A percentile compares a stretch with the other conserved stretches of the same genome.
phyloP scores from a whole-genome alignment of 306 rosid genomes.

The Potentilla sterilis region DNA sequence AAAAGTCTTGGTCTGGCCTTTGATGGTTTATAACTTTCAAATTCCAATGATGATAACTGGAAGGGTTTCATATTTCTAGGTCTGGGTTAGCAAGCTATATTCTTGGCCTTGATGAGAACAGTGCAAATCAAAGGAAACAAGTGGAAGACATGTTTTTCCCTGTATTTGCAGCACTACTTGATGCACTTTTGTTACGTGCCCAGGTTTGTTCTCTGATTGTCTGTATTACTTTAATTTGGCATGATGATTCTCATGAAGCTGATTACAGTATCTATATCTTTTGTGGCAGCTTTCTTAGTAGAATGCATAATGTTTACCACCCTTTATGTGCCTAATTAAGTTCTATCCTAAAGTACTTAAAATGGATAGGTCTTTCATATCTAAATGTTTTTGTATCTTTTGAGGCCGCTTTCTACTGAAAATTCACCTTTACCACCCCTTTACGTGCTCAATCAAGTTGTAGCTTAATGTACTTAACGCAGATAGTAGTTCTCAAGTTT shows the following conservation, averaged over 20 bases:
- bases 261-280: not conserved
- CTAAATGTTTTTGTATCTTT: not conserved
- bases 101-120: slow-evolving; percentile 73
- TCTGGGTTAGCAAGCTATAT: slow-evolving; percentile 79
- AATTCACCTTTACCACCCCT: not conserved
- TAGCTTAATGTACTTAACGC: not conserved
- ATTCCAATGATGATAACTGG: slow-evolving; percentile 12
- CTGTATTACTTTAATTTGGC: slow-evolving; percentile 9
- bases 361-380: not conserved
- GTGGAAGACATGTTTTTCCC: slow-evolving; percentile 68
- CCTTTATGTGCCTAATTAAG: not conserved
- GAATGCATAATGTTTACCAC: not conserved
- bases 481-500: not conserved
- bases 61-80: slow-evolving; percentile 50
- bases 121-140: slow-evolving; percentile 48
- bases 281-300: not conserved
- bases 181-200: slow-evolving; percentile 74
- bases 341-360: not conserved
- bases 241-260: not conserved
- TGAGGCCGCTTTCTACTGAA: not conserved
- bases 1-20: not conserved
- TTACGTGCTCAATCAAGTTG: not conserved
- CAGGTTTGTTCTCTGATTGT: slow-evolving; percentile 58
- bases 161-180: slow-evolving; percentile 77
- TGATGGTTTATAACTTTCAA: slow-evolving; percentile 4